A percentile compares a stretch with the other conserved stretches of the same genome.
Evolutionary conservation across 768 basidiomycete species (phyloP).

Genomic region (Nevesoporus exiguus): DNA sequence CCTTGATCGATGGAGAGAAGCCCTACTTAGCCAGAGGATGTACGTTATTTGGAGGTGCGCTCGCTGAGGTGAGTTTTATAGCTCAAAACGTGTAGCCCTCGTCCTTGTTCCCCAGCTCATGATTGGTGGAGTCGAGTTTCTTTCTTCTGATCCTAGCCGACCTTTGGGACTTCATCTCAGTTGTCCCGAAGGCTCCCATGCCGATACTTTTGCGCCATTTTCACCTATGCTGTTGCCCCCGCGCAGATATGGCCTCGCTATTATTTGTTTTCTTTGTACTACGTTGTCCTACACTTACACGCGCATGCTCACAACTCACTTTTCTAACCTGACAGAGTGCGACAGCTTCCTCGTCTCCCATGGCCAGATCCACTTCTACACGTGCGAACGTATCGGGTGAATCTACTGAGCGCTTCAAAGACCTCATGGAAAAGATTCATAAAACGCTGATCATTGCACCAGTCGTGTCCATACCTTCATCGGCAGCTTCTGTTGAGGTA

Average conservation of each 20-base stretch:
- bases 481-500: slow-evolving; percentile 12
- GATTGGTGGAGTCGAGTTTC: not conserved
- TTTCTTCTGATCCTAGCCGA: not conserved
- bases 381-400: slow-evolving; percentile 1
- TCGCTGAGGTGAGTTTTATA: slow-evolving; percentile 13
- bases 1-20: not conserved
- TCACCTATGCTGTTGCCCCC: not conserved
- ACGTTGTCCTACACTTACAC: not conserved
- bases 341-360: not conserved
- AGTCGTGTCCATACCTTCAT: slow-evolving; percentile 36
- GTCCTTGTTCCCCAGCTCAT: not conserved
- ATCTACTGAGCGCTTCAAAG: slow-evolving; percentile 40
- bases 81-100: slow-evolving; percentile 8
- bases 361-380: slow-evolving; percentile 11
- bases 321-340: slow-evolving; percentile 8
- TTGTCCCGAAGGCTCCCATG: too few relatives aligned
- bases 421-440: slow-evolving; percentile 65
- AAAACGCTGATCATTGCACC: slow-evolving; percentile 60
- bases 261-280: slow-evolving; percentile 10
- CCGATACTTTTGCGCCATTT: not conserved
- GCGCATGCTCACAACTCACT: slow-evolving; percentile 14
- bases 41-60: slow-evolving; percentile 42
- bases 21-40: slow-evolving; percentile 35
- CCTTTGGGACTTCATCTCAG: not conserved
- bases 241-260: slow-evolving; percentile 10